phyloP scores from a whole-genome alignment of 2,329 filamentous ascomycete genomes.

The Nannizziopsis barbatae region DNA sequence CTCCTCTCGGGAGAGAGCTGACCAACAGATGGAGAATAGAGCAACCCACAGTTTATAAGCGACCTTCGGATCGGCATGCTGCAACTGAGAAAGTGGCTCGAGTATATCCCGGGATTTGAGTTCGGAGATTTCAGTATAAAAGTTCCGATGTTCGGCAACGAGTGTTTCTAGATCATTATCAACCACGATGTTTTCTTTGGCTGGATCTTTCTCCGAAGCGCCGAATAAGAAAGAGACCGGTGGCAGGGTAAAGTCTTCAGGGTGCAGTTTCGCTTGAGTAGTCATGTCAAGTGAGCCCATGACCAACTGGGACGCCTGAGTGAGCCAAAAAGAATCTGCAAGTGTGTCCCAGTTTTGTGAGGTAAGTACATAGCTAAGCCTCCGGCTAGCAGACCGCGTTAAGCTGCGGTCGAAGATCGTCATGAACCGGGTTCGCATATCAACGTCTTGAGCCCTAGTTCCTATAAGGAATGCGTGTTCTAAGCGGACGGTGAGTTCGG shows the following conservation, averaged over 20 bases:
- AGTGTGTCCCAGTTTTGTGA: constrained; percentile 97
- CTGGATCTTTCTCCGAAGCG: constrained; percentile 59
- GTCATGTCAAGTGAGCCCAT: constrained; percentile 84
- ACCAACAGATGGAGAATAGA: constrained; percentile 90
- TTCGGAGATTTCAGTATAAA: constrained; percentile 70
- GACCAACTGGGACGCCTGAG: constrained; percentile 86
- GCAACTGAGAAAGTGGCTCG: constrained; percentile 80
- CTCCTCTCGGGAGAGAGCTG: constrained; percentile 74
- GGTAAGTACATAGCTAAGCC: constrained; percentile 76
- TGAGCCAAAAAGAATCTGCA: constrained; percentile 90
- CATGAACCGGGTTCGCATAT: constrained; percentile 96
- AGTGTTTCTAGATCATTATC: constrained; percentile 76
- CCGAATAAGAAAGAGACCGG: constrained; percentile 62
- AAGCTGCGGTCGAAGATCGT: constrained; percentile 89
- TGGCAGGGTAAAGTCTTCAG: constrained; percentile 71
- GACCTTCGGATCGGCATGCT: constrained; percentile 73
- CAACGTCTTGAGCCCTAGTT: constrained; percentile 80
- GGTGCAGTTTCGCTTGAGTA: constrained; percentile 62
- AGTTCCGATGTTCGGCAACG: constrained; percentile 67
- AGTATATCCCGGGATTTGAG: constrained; percentile 80
- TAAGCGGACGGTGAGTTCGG: constrained; percentile 90
- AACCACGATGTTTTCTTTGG: constrained; percentile 54
- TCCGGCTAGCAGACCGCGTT: constrained; percentile 80
- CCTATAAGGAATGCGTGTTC: constrained; percentile 97
- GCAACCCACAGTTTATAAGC: constrained; percentile 84